These are phyloP conservation scores for Pseudogymnoascus sp. DNA, from an alignment of 2,329 filamentous ascomycete species.

Conservation along the genomic window DNA sequence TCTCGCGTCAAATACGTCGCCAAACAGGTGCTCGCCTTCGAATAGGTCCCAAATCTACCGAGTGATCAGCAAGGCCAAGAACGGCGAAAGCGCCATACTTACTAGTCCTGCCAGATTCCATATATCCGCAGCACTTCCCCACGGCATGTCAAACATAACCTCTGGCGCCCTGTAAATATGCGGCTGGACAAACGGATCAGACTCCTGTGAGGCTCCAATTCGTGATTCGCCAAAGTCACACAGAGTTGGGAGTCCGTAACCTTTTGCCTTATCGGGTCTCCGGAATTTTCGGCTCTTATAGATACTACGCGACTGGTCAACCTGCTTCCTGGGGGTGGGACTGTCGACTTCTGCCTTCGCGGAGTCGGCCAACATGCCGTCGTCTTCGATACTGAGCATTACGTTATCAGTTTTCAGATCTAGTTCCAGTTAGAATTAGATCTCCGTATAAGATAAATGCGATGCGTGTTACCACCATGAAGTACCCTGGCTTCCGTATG, in stretches of 20 bases:
- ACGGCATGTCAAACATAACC: conserved; percentile 18
- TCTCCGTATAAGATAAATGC: conserved; percentile 2
- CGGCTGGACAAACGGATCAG: conserved; percentile 19
- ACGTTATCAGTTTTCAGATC: conserved; percentile 30
- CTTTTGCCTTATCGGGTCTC: conserved; percentile 24
- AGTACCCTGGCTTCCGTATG: conserved; percentile 21
- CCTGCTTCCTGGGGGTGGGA: conserved; percentile 26
- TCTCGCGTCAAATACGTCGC: conserved; percentile 1
- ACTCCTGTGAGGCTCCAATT: conserved; percentile 16
- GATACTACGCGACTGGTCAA: conserved; percentile 25
- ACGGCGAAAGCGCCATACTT: conserved; percentile 3
- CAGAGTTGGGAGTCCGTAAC: conserved; percentile 24
- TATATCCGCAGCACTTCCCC: conserved; percentile 22
- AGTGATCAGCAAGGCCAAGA: not conserved
- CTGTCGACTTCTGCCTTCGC: conserved; percentile 23
- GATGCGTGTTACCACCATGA: conserved; percentile 21
- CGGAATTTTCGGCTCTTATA: conserved; percentile 22
- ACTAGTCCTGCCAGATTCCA: conserved; percentile 24
- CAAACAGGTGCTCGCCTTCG: conserved; percentile 14
- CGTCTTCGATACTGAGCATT: conserved; percentile 26
- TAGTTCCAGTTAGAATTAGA: conserved; percentile 16
- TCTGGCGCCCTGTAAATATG: conserved; percentile 23
- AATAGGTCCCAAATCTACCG: conserved; percentile 14
- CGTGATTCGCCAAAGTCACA: conserved; percentile 26
- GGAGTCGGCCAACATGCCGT: conserved; percentile 21